Evolutionary conservation across 257 asterid species (phyloP).

Genomic region (Ophiorrhiza pumila): DNA sequence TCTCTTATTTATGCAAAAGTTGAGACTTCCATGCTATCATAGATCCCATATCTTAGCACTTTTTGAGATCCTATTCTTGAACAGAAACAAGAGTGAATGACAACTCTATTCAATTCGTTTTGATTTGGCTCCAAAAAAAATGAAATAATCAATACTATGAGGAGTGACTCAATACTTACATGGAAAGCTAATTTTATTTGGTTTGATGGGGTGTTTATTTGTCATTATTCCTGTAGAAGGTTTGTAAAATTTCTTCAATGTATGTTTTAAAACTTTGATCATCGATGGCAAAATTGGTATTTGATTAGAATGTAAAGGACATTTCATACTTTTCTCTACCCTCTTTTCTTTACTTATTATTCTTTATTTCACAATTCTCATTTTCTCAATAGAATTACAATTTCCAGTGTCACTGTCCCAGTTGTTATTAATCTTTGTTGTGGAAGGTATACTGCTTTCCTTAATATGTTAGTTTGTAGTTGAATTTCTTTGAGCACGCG

Average conservation of each 20-base stretch:
- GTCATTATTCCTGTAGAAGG: not conserved
- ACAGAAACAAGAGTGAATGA: not conserved
- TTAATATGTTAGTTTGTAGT: not conserved
- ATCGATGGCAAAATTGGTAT: not conserved
- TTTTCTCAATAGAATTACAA: not conserved
- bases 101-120: not conserved
- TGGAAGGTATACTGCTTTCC: not conserved
- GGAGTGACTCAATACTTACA: not conserved
- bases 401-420: not conserved
- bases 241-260: not conserved
- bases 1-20: not conserved
- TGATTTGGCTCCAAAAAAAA: not conserved
- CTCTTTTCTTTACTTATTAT: not conserved
- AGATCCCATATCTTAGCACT: not conserved
- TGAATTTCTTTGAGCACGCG: not conserved
- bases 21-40: not conserved
- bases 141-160: not conserved
- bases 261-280: not conserved
- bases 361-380: no score
- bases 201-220: not conserved
- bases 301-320: not conserved
- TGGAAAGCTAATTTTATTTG: not conserved
- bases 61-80: slow-evolving; percentile 1
- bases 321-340: not conserved
- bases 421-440: not conserved